Evolutionary conservation across 2,329 filamentous ascomycete genomes (phyloP), one percentile per base, ranked within the genome.

Genomic region (Macrophomina tecta): DNA sequence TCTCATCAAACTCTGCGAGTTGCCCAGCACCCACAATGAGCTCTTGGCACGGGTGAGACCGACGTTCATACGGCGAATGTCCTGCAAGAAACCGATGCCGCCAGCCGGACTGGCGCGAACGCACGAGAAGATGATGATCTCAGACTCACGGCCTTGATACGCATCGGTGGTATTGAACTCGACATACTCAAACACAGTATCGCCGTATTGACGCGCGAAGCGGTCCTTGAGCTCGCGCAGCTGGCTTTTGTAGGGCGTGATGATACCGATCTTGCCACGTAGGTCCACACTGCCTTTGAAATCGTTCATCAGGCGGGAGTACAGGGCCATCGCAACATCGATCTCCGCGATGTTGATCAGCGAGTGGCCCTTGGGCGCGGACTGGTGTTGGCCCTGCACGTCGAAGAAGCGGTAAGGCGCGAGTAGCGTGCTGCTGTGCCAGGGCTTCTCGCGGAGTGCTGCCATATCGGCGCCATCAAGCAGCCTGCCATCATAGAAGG

Each of bases 91-190:
- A 85, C 95, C 95, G 75, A 99, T 97, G 73, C 94, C 93, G n/a
- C 91, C 91, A 7, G 90, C 91, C n/a, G 92, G 88, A 36, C 91
- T 94, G 28, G 95, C 94, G 81, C 95, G 90, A 69, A 99, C 95
- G 78, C 96, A 99, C 48, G 95, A 98, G 82, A 99, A 99, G 70
- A 99, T 98, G 78, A 99, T 98, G 69, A 99, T 90, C 76, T 99
- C 95, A 74, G 93, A 95, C 79, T 99, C 95, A 71, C 96, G 89
- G 69, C 95, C 95, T 78, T 99, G 93, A 78, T 97, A 99, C 18
- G 95, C 96, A 80, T 99, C 95, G 0, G 95, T 99, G 0, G 95
- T 99, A 78, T 99, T 99, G 86, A 99, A 99, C 71, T 99, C 96
- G 70, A 99, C 91, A 23, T 86, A 86, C 38, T 91, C 89, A 30